These are phyloP conservation scores for Baorangia bicolor DNA, from an alignment of 768 basidiomycete genomes.

Conservation along the genomic window DNA sequence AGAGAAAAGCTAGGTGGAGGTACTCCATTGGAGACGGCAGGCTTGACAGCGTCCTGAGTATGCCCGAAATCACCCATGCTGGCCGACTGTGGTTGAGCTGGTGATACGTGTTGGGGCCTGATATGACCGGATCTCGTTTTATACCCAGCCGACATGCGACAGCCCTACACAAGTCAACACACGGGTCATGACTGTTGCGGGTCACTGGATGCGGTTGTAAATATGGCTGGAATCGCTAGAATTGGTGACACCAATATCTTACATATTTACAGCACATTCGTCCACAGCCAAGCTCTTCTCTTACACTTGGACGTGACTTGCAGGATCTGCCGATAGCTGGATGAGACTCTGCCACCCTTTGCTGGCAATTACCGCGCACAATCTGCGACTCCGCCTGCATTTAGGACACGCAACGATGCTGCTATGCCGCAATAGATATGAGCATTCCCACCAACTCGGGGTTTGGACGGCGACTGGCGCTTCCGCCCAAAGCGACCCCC, in stretches of 20 bases:
- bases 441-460: conserved; percentile 1
- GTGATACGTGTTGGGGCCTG: not conserved
- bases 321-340: not conserved
- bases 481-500: too few relatives aligned
- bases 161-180: not conserved
- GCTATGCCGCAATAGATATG: not conserved
- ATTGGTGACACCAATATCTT: not conserved
- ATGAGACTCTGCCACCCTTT: not conserved
- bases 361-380: not conserved
- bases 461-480: too few relatives aligned
- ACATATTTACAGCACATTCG: too few relatives aligned
- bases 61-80: conserved; percentile 15
- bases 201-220: not conserved
- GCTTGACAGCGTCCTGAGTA: conserved; percentile 7
- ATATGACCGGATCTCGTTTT: conserved; percentile 4
- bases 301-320: too few relatives aligned
- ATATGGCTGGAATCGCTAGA: not conserved
- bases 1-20: conserved; percentile 38
- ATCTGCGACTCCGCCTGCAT: not conserved
- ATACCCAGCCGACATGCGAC: not conserved
- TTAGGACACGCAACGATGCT: not conserved
- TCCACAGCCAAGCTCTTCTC: too few relatives aligned
- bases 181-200: not conserved
- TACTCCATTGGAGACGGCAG: conserved; percentile 42
- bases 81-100: not conserved